phyloP scores from a whole-genome alignment of 192 early-diverging fungal genomes.

The Backusella morwellensis region DNA sequence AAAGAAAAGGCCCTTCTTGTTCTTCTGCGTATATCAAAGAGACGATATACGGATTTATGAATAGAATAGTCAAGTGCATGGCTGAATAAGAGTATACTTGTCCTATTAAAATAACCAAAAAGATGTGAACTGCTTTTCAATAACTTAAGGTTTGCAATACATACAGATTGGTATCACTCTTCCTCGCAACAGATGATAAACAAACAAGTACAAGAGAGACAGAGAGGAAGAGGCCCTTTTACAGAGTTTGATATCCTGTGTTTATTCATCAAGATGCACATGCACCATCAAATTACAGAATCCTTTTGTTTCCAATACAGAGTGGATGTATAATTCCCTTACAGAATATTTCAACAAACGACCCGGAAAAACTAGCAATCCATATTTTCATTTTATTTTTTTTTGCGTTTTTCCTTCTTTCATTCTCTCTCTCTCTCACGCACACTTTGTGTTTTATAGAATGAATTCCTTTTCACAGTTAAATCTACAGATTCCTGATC shows the following conservation, averaged over 20 bases:
- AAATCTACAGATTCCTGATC: conserved; percentile 32
- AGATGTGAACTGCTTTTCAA: not conserved
- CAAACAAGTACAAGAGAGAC: not conserved
- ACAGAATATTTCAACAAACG: not conserved
- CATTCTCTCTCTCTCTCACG: not conserved
- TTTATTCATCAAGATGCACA: not conserved
- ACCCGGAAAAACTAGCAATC: not conserved
- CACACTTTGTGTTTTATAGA: not conserved
- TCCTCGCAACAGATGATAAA: not conserved
- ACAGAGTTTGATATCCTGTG: no score
- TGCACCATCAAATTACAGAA: not conserved
- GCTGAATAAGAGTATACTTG: not conserved
- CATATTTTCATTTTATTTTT: not conserved
- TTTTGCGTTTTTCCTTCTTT: not conserved
- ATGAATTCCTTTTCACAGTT: conserved; percentile 23
- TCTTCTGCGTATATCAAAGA: not conserved
- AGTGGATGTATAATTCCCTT: no score
- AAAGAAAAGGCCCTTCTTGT: no score
- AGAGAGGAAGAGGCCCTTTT: not conserved
- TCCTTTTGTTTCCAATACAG: no score
- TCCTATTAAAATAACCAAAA: no score
- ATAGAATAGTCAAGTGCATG: no score
- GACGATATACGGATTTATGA: no score
- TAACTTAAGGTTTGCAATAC: not conserved
- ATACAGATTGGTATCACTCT: not conserved